Conservation (phyloP, 371 early-diverging fungal species). For the Mortierella sp. region DNA sequence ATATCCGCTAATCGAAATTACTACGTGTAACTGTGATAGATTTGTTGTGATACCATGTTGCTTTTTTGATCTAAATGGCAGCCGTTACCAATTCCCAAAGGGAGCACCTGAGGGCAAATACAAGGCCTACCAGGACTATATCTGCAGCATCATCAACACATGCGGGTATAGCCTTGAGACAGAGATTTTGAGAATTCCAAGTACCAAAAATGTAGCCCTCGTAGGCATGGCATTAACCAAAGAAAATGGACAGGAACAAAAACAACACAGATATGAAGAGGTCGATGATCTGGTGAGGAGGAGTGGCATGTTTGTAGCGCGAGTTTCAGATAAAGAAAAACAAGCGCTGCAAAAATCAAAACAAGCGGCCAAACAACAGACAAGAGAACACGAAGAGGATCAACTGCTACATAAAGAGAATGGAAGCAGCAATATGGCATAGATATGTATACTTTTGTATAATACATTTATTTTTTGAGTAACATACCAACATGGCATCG, state of each 20-base stretch:
- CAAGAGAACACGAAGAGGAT: not conserved
- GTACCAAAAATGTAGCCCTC: conserved; percentile 89
- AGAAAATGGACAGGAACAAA: not conserved
- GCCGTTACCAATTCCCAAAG: conserved; percentile 59
- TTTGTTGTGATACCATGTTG: conserved; percentile 90
- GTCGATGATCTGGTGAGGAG: conserved; percentile 47
- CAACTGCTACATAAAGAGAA: not conserved
- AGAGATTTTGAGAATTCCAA: conserved; percentile 88
- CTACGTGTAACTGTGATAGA: conserved; percentile 42
- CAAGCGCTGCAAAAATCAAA: conserved; percentile 56
- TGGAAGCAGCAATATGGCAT: not conserved
- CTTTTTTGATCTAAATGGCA: conserved; percentile 79
- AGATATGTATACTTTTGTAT: not conserved
- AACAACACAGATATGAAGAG: conserved; percentile 4
- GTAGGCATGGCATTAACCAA: conserved; percentile 63
- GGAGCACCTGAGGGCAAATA: conserved; percentile 74
- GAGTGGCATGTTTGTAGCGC: conserved; percentile 64
- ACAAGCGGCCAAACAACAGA: conserved; percentile 11
- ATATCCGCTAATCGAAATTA: not conserved
- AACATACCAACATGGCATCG: too few relatives aligned
- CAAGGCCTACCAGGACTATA: conserved; percentile 77
- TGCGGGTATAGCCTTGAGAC: conserved; percentile 76
- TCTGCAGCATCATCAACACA: conserved; percentile 64
- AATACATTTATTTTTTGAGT: not conserved
- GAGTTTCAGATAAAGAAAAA: conserved; percentile 71